phyloP scores from a whole-genome alignment of 139 green algal species.

The Tetradesmus lagerheimii region DNA sequence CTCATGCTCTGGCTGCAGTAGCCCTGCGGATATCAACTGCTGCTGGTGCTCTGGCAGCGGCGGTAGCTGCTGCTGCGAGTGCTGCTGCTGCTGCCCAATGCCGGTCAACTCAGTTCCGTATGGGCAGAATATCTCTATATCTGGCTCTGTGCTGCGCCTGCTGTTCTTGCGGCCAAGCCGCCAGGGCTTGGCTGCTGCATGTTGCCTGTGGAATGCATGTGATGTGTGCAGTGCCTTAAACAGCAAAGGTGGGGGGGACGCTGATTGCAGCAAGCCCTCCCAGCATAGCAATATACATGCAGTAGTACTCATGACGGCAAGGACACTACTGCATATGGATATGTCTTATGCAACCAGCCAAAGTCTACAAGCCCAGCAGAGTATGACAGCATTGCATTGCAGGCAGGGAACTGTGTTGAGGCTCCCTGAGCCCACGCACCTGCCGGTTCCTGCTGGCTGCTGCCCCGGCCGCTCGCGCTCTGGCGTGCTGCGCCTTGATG shows the following conservation, averaged over 20 bases:
- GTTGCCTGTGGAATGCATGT: not conserved
- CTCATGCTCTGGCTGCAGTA: not conserved
- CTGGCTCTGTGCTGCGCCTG: not conserved
- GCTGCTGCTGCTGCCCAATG: not conserved
- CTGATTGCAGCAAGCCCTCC: not conserved
- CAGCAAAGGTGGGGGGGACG: too few relatives aligned
- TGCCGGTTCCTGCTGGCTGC: not conserved
- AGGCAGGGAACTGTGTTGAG: too few relatives aligned
- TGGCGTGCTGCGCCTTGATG: not conserved
- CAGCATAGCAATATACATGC: not conserved
- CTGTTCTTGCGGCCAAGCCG: not conserved
- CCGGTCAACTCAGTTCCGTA: not conserved
- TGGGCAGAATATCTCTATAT: constrained; percentile 18
- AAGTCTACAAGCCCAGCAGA: too few relatives aligned
- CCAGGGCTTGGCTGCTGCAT: constrained; percentile 9
- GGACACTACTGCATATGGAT: not conserved
- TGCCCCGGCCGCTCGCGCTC: not conserved
- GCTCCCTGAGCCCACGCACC: too few relatives aligned
- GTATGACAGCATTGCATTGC: too few relatives aligned
- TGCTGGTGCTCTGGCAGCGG: not conserved
- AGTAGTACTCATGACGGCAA: not conserved
- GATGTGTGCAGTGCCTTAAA: too few relatives aligned
- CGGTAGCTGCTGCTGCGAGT: not conserved
- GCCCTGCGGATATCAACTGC: not conserved
- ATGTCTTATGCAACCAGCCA: too few relatives aligned